phyloP scores from a whole-genome alignment of 345 rosid species.

The Populus pruinosa region DNA sequence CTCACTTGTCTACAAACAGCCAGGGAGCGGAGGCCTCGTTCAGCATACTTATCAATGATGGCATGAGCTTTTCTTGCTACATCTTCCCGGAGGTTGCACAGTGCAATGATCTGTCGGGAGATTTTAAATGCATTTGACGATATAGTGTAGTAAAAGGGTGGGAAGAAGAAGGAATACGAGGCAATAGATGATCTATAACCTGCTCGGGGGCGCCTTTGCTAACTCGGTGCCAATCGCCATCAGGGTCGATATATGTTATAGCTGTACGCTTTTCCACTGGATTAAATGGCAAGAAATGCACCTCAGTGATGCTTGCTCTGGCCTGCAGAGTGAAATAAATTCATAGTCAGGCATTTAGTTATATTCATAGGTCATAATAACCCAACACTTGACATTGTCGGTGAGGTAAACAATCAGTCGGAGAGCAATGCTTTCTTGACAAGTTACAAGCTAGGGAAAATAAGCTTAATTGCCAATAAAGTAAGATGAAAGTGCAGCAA shows the following conservation, averaged over 20 bases:
- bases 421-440: neutral
- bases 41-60: conserved; percentile 84
- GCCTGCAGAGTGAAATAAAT: conserved; percentile 36
- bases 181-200: conserved; percentile 25
- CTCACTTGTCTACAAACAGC: conserved; percentile 70
- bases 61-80: conserved; percentile 60
- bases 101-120: conserved; percentile 51
- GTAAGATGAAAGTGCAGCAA: neutral
- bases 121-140: neutral
- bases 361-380: neutral
- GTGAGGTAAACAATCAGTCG: neutral
- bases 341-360: neutral
- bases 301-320: conserved; percentile 66
- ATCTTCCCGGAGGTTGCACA: conserved; percentile 65
- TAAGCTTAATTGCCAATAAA: neutral
- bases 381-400: neutral
- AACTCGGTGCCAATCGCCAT: conserved; percentile 69
- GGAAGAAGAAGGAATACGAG: neutral
- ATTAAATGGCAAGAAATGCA: conserved; percentile 81
- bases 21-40: conserved; percentile 76
- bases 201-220: conserved; percentile 92
- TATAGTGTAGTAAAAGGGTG: neutral
- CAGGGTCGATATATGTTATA: conserved; percentile 63
- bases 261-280: conserved; percentile 91
- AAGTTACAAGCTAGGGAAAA: neutral